Evolutionary conservation across 106 monocot genomes (phyloP), one percentile per base, ranked within the genome.

Genomic region (Iris macrosiphon): DNA sequence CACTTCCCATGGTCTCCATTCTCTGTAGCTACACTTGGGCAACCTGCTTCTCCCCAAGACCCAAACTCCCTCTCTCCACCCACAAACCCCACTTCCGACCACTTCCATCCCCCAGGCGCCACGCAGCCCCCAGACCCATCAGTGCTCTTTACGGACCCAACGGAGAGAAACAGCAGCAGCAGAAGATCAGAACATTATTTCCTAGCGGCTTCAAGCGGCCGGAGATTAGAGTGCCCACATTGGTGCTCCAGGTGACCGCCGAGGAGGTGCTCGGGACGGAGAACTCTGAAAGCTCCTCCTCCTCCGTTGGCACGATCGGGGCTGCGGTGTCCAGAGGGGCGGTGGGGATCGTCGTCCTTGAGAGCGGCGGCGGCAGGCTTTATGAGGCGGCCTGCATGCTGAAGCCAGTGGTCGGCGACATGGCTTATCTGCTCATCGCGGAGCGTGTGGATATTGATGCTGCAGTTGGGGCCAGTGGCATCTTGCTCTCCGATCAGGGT

Each of bases 401-500:
- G 57, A 79, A 66, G 72, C 50, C 72, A 25, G 13, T 80, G 34
- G 44, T 96, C 15, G 76, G 74, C 25, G 96, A 90, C 31, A 66
- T 86, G 37, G 96, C 96, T 37, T 90, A 80, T 67, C 69, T 96
- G 39, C 66, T 96, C n/a, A 67, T 96, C 27, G 60, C 79, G 13
- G 96, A 96, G 73, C 65, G 96, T 2, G 96, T 90, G 24, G 96
- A 96, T 61, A 63, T 96, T 40, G 96, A 89, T 16, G 62, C 96
- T 6, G 89, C 90, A 11, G 75, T 83, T 19, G 83, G 86, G 2
- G 96, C 90, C 22, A 78, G 75, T 40, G 96, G 96, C 0, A 83
- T 96, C 29, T 63, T 96, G 51, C 86, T 96, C 1, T 80, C 85
- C 2, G 96, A 96, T 72, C 61, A 83, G n/a, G 96, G 96, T 95